Evolutionary conservation across 2,329 filamentous ascomycete genomes (phyloP).

Genomic region (Xylariales sp.): DNA sequence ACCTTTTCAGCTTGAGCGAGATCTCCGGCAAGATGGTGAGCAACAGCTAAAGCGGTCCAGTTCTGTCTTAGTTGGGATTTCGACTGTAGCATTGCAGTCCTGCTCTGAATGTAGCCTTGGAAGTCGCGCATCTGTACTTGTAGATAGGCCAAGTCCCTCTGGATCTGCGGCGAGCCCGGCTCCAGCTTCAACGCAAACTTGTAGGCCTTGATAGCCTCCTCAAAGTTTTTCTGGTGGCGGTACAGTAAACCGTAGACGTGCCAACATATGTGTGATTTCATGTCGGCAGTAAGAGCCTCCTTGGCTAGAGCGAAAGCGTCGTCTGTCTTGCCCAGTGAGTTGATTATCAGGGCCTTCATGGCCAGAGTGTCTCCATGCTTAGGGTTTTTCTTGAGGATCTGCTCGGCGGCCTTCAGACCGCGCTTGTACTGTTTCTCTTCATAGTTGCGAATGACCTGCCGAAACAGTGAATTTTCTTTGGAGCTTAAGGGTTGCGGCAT

Average conservation of each 20-base stretch:
- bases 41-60: slow-evolving; percentile 97
- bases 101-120: slow-evolving; percentile 89
- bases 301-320: slow-evolving; percentile 96
- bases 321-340: slow-evolving; percentile 88
- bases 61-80: slow-evolving; percentile 86
- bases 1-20: slow-evolving; percentile 89
- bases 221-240: slow-evolving; percentile 94
- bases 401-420: slow-evolving; percentile 93
- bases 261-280: slow-evolving; percentile 99
- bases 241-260: slow-evolving; percentile 97
- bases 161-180: slow-evolving; percentile 93
- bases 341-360: slow-evolving; percentile 98
- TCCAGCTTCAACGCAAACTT: slow-evolving; percentile 94
- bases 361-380: slow-evolving; percentile 98
- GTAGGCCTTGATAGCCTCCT: slow-evolving; percentile 99
- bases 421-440: slow-evolving; percentile 98
- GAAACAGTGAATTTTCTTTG: slow-evolving; percentile 95
- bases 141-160: slow-evolving; percentile 90
- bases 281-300: slow-evolving; percentile 90
- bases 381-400: slow-evolving; percentile 93
- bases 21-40: slow-evolving; percentile 90
- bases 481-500: slow-evolving; percentile 81
- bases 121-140: slow-evolving; percentile 98
- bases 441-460: slow-evolving; percentile 93
- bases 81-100: slow-evolving; percentile 86